Percentiles rank a stretch among this genome's conserved stretches.
Conservation (phyloP, 1,284 basidiomycete species). For the Xerocomus cyaneibrunnescens region DNA sequence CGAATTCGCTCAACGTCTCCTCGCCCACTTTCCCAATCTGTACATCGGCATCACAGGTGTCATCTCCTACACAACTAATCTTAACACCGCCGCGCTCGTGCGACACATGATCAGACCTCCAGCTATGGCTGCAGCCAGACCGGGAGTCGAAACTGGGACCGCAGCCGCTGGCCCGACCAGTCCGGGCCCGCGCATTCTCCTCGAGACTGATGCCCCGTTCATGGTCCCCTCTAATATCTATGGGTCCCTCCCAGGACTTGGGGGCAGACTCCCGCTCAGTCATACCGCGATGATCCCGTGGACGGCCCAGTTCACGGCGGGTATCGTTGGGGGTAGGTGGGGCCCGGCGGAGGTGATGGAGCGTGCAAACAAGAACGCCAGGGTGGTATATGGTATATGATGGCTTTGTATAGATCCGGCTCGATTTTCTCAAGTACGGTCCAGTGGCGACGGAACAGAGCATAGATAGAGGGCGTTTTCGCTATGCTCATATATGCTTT, state of each 20-base stretch:
- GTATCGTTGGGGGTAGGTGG: slow-evolving; percentile 51
- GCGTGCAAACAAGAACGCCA: slow-evolving; percentile 65
- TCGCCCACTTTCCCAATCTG: slow-evolving; percentile 74
- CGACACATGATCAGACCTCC: slow-evolving; percentile 42
- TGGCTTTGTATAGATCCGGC: background rate
- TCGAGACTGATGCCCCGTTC: slow-evolving; percentile 83
- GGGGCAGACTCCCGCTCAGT: slow-evolving; percentile 63
- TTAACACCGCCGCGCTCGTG: slow-evolving; percentile 63
- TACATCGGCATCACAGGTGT: slow-evolving; percentile 83
- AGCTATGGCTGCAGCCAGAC: background rate
- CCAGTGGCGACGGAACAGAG: no score
- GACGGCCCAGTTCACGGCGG: slow-evolving; percentile 73
- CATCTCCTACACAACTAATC: slow-evolving; percentile 71
- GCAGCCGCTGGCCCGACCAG: no score
- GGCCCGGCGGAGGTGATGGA: slow-evolving; percentile 56
- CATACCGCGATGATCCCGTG: slow-evolving; percentile 82
- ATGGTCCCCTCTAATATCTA: slow-evolving; percentile 80
- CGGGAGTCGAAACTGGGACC: background rate
- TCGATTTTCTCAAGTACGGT: no score
- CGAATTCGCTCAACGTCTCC: slow-evolving; percentile 64
- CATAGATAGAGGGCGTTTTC: no score
- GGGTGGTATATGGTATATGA: slow-evolving; percentile 56
- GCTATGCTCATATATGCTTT: no score
- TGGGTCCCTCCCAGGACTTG: slow-evolving; percentile 49
- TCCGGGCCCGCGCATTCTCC: slow-evolving; percentile 37